A percentile compares a stretch with the other conserved stretches of the same genome.
Conservation (phyloP, 2,329 filamentous ascomycete genomes). For the Aspergillus persii region DNA sequence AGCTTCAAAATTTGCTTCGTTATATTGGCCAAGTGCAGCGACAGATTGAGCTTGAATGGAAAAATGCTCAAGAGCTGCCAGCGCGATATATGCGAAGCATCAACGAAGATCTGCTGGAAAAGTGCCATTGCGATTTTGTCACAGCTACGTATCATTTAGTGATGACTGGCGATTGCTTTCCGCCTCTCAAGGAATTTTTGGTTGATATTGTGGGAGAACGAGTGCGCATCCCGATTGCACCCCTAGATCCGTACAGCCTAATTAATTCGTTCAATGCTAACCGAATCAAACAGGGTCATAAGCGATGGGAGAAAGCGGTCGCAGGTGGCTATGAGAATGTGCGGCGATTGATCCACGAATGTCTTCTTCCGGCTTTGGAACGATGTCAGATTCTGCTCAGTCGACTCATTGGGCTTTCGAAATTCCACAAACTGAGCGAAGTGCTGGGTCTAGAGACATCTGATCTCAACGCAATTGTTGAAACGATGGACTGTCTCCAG, state of each 20-base stretch:
- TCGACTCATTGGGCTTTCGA: slow-evolving; percentile 77
- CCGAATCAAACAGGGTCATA: slow-evolving; percentile 65
- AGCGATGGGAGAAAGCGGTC: slow-evolving; percentile 90
- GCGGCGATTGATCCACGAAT: slow-evolving; percentile 76
- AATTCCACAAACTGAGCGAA: slow-evolving; percentile 67
- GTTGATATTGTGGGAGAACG: slow-evolving; percentile 77
- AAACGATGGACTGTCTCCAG: slow-evolving; percentile 72
- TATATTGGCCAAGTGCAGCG: slow-evolving; percentile 79
- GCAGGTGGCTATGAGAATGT: slow-evolving; percentile 74
- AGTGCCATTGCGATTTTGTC: slow-evolving; percentile 63
- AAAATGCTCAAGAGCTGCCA: slow-evolving; percentile 75
- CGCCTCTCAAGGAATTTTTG: slow-evolving; percentile 79
- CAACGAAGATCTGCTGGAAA: slow-evolving; percentile 69
- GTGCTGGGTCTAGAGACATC: slow-evolving; percentile 64
- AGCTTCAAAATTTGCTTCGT: slow-evolving; percentile 78
- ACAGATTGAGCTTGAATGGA: slow-evolving; percentile 80
- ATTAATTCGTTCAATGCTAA: slow-evolving; percentile 2
- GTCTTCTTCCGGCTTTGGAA: slow-evolving; percentile 83
- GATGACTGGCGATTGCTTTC: slow-evolving; percentile 76
- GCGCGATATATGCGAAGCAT: slow-evolving; percentile 74
- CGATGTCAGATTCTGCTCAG: slow-evolving; percentile 77
- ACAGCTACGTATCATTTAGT: slow-evolving; percentile 80
- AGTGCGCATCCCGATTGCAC: slow-evolving; percentile 48
- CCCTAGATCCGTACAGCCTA: not conserved
- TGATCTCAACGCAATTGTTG: slow-evolving; percentile 61